phyloP scores from a whole-genome alignment of 768 basidiomycete species.

The Xerocomellus amylosporus region DNA sequence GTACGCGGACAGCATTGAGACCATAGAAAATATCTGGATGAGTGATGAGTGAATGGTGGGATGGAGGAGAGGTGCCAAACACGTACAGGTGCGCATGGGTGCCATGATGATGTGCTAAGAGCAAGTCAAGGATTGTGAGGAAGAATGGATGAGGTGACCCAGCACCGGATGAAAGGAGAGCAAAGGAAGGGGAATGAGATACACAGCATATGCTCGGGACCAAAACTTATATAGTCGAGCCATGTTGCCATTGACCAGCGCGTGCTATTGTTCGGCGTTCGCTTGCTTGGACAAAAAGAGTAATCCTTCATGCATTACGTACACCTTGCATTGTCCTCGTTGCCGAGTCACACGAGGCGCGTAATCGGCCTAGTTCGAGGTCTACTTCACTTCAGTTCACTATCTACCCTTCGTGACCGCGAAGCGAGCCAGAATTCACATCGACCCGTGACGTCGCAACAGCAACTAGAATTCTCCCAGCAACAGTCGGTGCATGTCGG shows the following conservation, averaged over 20 bases:
- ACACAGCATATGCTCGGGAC: background rate
- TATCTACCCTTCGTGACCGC: too few species aligned
- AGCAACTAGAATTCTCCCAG: too few species aligned
- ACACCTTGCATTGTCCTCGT: conserved; percentile 25
- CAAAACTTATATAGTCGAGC: conserved; percentile 24
- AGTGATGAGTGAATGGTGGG: background rate
- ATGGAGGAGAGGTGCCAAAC: background rate
- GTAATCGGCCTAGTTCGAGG: too few species aligned
- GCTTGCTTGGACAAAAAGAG: background rate
- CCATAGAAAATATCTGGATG: conserved; percentile 60
- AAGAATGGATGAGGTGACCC: conserved; percentile 28
- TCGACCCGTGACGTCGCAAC: too few species aligned
- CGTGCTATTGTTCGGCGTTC: conserved; percentile 29
- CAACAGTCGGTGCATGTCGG: too few species aligned
- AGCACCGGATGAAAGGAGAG: conserved; percentile 27
- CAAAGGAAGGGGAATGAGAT: conserved; percentile 13
- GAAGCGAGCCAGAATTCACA: too few species aligned
- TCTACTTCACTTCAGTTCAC: too few species aligned
- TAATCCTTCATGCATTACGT: conserved; percentile 10
- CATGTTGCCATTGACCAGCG: conserved; percentile 13
- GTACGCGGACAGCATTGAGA: conserved; percentile 72
- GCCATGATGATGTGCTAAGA: conserved; percentile 20
- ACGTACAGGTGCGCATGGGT: conserved; percentile 46
- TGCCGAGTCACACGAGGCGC: background rate
- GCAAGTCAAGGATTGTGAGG: conserved; percentile 14